Conservation (phyloP, 495 filamentous ascomycete genomes). For the Xylaria bambusicola region DNA sequence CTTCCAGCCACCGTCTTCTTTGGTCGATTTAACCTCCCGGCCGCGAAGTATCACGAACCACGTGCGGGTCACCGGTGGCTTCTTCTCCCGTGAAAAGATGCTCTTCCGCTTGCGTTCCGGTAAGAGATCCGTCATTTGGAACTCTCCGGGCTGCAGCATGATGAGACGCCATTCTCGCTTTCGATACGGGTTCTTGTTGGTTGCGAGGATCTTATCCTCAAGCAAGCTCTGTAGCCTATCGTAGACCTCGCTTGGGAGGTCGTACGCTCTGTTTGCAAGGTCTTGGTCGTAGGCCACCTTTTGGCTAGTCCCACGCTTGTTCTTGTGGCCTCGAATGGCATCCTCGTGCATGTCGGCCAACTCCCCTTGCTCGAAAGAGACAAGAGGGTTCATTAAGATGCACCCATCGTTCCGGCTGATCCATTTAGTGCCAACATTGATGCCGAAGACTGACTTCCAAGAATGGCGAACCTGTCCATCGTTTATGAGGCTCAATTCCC, state of each 20-base stretch:
- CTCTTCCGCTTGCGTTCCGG: constrained; percentile 24
- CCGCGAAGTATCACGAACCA: constrained; percentile 29
- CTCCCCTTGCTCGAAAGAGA: constrained; percentile 22
- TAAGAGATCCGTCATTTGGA: constrained; percentile 24
- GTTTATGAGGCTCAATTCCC: constrained; percentile 2
- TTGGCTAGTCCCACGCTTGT: constrained; percentile 15
- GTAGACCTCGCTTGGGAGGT: constrained; percentile 12
- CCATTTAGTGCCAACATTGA: constrained; percentile 21
- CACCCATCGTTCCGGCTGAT: constrained; percentile 17
- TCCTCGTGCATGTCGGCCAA: constrained; percentile 25
- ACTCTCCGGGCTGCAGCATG: constrained; percentile 22
- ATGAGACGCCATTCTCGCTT: constrained; percentile 30
- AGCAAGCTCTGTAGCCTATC: constrained; percentile 22
- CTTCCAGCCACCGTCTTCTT: constrained; percentile 26
- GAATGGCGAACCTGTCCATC: neutral
- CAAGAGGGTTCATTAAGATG: constrained; percentile 10
- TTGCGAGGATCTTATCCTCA: constrained; percentile 20
- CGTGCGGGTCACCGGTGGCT: neutral
- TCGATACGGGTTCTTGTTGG: constrained; percentile 29
- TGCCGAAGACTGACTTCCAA: constrained; percentile 20
- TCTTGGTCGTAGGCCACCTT: constrained; percentile 27
- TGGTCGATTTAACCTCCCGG: constrained; percentile 25
- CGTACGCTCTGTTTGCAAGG: constrained; percentile 25
- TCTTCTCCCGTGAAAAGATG: constrained; percentile 18
- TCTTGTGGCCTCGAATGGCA: constrained; percentile 19